Evolutionary conservation across 768 basidiomycete species (phyloP).

Genomic region (Peribolospora baueri): DNA sequence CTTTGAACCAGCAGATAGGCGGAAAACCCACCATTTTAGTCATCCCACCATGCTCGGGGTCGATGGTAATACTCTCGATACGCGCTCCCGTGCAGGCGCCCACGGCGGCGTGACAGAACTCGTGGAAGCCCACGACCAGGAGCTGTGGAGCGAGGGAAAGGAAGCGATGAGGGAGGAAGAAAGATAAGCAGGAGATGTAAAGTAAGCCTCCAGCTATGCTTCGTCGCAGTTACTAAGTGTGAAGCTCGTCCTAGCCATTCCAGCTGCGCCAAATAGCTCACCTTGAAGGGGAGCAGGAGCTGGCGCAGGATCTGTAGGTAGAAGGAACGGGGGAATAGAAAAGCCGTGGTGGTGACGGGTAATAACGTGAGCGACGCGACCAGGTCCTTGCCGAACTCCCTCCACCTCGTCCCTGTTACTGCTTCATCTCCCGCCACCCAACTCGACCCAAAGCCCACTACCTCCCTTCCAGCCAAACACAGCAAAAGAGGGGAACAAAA

Average conservation of each 20-base stretch:
- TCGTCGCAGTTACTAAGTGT: not conserved
- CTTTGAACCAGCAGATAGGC: too few relatives aligned
- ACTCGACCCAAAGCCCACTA: too few relatives aligned
- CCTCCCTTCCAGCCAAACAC: too few relatives aligned
- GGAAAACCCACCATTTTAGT: not conserved
- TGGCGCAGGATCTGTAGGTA: constrained; percentile 1
- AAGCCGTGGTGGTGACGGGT: too few relatives aligned
- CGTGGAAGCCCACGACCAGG: too few relatives aligned
- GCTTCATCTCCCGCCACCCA: too few relatives aligned
- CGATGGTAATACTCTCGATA: constrained; percentile 6
- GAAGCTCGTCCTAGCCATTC: not conserved
- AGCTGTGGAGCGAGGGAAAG: not conserved
- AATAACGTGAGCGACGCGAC: too few relatives aligned
- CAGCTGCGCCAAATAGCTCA: constrained; percentile 7
- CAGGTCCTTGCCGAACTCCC: too few relatives aligned
- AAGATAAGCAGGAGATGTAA: not conserved
- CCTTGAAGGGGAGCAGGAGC: constrained; percentile 12
- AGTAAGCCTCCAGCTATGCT: too few relatives aligned
- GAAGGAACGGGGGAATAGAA: too few relatives aligned
- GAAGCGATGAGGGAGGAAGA: not conserved
- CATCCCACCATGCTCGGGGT: constrained; percentile 8
- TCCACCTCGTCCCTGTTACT: too few relatives aligned
- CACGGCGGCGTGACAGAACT: constrained; percentile 7
- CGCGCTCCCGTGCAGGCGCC: constrained; percentile 5
- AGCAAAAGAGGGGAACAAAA: too few relatives aligned